A percentile compares a stretch with the other conserved stretches of the same genome.
Evolutionary conservation across 352 stramenopile species (phyloP).

Genomic region (Pythium aristosporum): DNA sequence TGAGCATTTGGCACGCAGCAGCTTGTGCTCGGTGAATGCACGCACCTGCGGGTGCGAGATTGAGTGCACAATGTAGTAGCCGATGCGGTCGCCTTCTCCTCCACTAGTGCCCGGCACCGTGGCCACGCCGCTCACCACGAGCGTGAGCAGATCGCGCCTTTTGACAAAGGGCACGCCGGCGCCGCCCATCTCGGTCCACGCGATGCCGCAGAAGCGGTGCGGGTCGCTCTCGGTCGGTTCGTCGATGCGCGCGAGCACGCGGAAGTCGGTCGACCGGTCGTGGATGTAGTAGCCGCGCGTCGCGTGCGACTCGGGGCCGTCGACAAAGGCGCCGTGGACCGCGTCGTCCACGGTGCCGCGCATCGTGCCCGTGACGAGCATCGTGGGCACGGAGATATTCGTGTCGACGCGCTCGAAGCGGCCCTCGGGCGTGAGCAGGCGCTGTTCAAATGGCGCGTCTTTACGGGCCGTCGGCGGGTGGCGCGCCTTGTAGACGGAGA

Average conservation of each 20-base stretch:
- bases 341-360: constrained; percentile 22
- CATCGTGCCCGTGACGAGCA: constrained; percentile 22
- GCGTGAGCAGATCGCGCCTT: constrained; percentile 19
- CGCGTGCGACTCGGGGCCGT: constrained; percentile 14
- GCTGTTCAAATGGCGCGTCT: constrained; percentile 18
- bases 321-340: constrained; percentile 24
- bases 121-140: constrained; percentile 15
- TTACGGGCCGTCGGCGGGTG: background rate
- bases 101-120: background rate
- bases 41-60: constrained; percentile 15
- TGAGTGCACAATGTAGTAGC: constrained; percentile 30
- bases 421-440: constrained; percentile 18
- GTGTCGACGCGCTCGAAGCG: constrained; percentile 16
- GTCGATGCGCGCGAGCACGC: constrained; percentile 13
- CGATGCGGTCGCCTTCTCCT: constrained; percentile 15
- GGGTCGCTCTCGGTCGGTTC: constrained; percentile 13
- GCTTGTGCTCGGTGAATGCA: constrained; percentile 21
- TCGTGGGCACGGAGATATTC: constrained; percentile 22
- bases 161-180: constrained; percentile 19
- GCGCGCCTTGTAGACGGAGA: constrained; percentile 24
- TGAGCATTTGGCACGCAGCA: constrained; percentile 19
- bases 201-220: constrained; percentile 21
- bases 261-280: constrained; percentile 19
- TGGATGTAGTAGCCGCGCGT: constrained; percentile 19
- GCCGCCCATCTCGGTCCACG: constrained; percentile 22